Conservation (phyloP, 179 eudicot species). For the Camellia oleifera region DNA sequence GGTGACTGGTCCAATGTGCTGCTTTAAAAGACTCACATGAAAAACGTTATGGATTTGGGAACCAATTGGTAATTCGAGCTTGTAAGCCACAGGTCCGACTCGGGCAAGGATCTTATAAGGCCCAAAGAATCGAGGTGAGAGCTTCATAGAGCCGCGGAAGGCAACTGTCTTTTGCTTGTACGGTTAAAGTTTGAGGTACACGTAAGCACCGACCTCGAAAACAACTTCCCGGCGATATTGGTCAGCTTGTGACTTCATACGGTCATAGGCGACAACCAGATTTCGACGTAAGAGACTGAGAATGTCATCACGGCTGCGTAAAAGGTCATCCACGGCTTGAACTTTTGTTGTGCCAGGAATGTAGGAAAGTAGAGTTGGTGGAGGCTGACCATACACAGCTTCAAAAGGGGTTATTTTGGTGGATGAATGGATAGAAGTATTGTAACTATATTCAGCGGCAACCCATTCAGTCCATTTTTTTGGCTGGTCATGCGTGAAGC, state of each 20-base stretch:
- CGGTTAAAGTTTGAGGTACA: background rate
- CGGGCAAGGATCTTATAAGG: background rate
- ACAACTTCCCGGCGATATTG: background rate
- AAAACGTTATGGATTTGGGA: background rate
- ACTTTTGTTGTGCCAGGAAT: background rate
- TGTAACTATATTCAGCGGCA: slow-evolving; percentile 14
- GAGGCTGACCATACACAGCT: slow-evolving; percentile 2
- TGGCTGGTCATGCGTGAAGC: background rate
- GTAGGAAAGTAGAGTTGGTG: background rate
- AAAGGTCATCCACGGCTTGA: background rate
- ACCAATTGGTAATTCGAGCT: background rate
- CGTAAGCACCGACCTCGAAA: background rate
- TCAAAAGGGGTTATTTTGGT: slow-evolving; percentile 10
- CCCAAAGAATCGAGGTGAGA: background rate
- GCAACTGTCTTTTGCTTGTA: background rate
- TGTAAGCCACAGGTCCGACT: slow-evolving; percentile 6
- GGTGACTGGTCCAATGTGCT: background rate
- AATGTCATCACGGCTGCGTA: background rate
- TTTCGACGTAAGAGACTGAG: background rate
- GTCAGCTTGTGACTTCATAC: background rate
- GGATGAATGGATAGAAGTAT: slow-evolving; percentile 1
- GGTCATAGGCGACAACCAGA: background rate
- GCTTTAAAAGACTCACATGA: background rate
- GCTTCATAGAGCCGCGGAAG: background rate
- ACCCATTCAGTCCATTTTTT: background rate